Base-by-base conservation (phyloP, 2,329 filamentous ascomycete species). In the Nemania serpens region DNA sequence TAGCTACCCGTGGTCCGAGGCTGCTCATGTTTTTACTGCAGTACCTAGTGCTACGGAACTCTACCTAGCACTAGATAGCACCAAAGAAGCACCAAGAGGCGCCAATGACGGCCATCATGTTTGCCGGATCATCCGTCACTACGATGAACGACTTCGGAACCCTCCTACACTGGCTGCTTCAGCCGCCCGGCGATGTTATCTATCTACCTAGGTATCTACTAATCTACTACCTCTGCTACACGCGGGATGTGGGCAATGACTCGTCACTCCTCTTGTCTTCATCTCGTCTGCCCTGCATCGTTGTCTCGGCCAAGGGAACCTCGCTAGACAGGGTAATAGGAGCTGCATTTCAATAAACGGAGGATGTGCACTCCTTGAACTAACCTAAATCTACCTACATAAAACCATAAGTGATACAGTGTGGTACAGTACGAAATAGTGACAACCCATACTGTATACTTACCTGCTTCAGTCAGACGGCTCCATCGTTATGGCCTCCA, bases 121-220 rank as follows among this genome's bases (percentile, higher is more conserved):
- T 13, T 58, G 59, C 55, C 55, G 59, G 50, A 51, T 59, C 59
- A 62, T 62, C 59, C 59, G 55, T 48, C 55, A 52, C 45, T 29
- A 48, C 55, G 37, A 50, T 59, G 47, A n/a, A 60, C 22, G 36
- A 55, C 52, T 51, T 53, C 43, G 48, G 57, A 39, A 29, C 25
- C 25, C 3, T 29, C 25, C 25, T 29, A 49, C 56, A 13, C 47
- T 60, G 61, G 61, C 61, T 60, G 56, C 51, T 59, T 42, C 52
- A 55, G 45, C 55, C 53, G 57, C 33, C 53, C 57, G 52, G 43
- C 56, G 54, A 57, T 36, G 42, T 29, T 33, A 39, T 33, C n/a
- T 33, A 22, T 15, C 15, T 51, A 47, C 20, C 43, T 20, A n/a
- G n/a, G n/a, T 46, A 46, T 20, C 43, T 46, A 46, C 9, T 25